Percentiles rank a stretch among this genome's conserved stretches.
Conservation (phyloP, 805 yeast genomes). For the Saccharomyces eubayanus region DNA sequence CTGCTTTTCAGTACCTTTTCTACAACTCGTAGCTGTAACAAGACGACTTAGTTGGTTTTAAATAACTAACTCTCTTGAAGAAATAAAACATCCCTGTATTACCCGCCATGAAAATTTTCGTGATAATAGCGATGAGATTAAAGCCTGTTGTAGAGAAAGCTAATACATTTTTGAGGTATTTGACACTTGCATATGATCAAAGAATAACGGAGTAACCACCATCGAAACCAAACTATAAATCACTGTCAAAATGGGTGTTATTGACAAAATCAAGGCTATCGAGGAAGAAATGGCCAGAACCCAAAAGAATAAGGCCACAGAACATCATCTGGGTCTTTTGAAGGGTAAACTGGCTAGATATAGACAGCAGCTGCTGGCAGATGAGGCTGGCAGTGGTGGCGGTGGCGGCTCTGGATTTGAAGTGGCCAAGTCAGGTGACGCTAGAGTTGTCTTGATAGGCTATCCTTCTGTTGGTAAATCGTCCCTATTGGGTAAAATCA, state of each 20-base stretch:
- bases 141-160: not conserved
- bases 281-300: constrained; percentile 92
- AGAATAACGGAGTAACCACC: not conserved
- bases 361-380: constrained; percentile 85
- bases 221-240: not conserved
- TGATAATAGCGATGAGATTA: not conserved
- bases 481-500: constrained; percentile 77
- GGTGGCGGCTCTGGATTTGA: constrained; percentile 87
- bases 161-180: not conserved
- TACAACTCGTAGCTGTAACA: not conserved
- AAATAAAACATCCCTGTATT: not conserved
- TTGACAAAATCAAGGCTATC: constrained; percentile 77
- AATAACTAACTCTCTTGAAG: not conserved
- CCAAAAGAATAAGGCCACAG: constrained; percentile 96
- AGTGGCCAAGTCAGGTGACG: constrained; percentile 92
- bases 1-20: not conserved
- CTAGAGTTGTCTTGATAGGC: constrained; percentile 89
- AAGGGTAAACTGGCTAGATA: constrained; percentile 92
- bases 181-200: not conserved
- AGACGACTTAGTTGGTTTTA: not conserved
- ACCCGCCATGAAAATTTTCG: not conserved
- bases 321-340: constrained; percentile 87
- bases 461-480: constrained; percentile 98
- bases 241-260: constrained; percentile 26
- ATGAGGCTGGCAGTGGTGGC: constrained; percentile 62